phyloP scores from a whole-genome alignment of 225 moss, liverwort and hornwort genomes.

The Takakia lepidozioides region DNA sequence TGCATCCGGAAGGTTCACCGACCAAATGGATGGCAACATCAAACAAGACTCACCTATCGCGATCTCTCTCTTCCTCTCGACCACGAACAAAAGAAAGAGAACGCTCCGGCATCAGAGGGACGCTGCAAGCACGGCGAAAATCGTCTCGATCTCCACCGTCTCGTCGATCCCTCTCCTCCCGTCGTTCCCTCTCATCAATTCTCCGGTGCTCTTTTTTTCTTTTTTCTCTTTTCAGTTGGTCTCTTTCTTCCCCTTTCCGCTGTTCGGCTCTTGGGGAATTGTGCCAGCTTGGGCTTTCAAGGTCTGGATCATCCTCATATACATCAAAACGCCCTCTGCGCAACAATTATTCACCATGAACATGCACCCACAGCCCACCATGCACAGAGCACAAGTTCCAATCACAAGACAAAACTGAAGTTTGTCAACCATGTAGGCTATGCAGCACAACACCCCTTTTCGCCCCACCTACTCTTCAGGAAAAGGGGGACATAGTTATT shows the following conservation, averaged over 20 bases:
- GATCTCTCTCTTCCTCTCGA: conserved; percentile 24
- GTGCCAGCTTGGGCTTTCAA: conserved; percentile 25
- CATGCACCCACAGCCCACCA: too few relatives aligned
- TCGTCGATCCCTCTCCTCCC: conserved; percentile 33
- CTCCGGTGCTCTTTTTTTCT: conserved; percentile 24
- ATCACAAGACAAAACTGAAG: too few relatives aligned
- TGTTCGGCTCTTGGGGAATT: conserved; percentile 10
- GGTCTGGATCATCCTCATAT: conserved; percentile 51
- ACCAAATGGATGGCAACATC: too few relatives aligned
- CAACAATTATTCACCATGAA: too few relatives aligned
- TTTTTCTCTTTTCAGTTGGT: conserved; percentile 28
- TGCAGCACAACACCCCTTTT: too few relatives aligned
- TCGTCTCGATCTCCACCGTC: conserved; percentile 57
- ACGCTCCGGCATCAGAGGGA: conserved; percentile 36
- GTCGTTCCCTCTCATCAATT: conserved; percentile 13
- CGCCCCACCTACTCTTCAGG: too few relatives aligned
- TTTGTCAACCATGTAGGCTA: too few relatives aligned
- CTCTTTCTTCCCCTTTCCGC: conserved; percentile 24
- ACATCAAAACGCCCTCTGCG: conserved; percentile 70
- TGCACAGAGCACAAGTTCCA: too few relatives aligned
- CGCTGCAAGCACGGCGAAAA: conserved; percentile 24
- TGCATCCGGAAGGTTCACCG: too few relatives aligned
- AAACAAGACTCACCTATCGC: conserved; percentile 37
- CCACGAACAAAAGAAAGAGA: conserved; percentile 14
- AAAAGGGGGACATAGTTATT: too few relatives aligned